Percentiles rank a stretch among this genome's conserved stretches.
Evolutionary conservation across 768 basidiomycete species (phyloP).

Genomic region (Suillus tomentosus): DNA sequence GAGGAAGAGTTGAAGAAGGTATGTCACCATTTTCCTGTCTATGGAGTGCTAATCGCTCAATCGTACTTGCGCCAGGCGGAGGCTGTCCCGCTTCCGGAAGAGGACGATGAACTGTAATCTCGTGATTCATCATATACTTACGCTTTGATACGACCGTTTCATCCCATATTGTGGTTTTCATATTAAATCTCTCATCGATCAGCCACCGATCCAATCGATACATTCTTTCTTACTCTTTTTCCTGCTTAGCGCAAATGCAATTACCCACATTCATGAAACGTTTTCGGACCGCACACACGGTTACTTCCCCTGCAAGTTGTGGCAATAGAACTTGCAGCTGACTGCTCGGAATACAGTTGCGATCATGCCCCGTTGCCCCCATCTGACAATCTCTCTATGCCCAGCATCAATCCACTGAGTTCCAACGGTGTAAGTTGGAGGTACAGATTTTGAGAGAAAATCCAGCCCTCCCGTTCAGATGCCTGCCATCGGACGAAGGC

Average conservation of each 20-base stretch:
- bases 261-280: constrained; percentile 27
- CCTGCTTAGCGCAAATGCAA: constrained; percentile 23
- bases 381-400: constrained; percentile 11
- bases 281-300: constrained; percentile 24
- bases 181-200: constrained; percentile 21
- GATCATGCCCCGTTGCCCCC: not conserved
- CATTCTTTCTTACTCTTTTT: constrained; percentile 19
- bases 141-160: constrained; percentile 23
- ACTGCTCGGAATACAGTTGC: not conserved
- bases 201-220: constrained; percentile 16
- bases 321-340: constrained; percentile 1
- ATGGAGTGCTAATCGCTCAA: constrained; percentile 14
- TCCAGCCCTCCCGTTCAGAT: constrained; percentile 16
- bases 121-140: constrained; percentile 20
- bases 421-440: constrained; percentile 27
- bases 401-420: constrained; percentile 19
- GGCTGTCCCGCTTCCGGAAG: constrained; percentile 93
- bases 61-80: constrained; percentile 60
- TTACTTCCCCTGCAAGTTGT: constrained; percentile 10
- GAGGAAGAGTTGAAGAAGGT: constrained; percentile 73
- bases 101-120: constrained; percentile 83
- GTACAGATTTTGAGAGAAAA: constrained; percentile 15
- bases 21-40: constrained; percentile 21
- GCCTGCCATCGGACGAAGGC: constrained; percentile 29
- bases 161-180: constrained; percentile 23